Base-by-base conservation (phyloP, 805 yeast species). In the Teunomyces pallodes region DNA sequence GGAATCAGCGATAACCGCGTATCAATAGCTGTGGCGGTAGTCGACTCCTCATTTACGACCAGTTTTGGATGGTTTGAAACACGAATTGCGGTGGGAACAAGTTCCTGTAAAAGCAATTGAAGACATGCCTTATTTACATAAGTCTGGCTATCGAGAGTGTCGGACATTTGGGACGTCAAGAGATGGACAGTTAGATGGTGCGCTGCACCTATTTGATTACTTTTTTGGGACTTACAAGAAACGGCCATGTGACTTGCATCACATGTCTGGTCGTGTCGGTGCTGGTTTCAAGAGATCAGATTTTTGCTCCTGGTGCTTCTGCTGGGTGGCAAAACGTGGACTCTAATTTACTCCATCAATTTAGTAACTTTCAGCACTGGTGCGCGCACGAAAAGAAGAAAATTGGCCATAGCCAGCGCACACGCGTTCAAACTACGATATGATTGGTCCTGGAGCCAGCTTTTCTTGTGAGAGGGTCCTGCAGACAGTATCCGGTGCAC, bases 81-180 rank as follows among this genome's bases (percentile, higher is more conserved):
- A 31, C 87, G 68, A 40, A 84, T 76, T 0, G 90, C 80, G 39
- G 84, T 64, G 3, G 96, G 95, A 1, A 90, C 83, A 32, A 87
- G 70, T 64, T 90, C 96, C 58, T 84, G 86, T 27, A 91, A 65
- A 14, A 90, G 76, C 54, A 82, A 76, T 42, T 85, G 86, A 47
- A 87, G 67, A 40, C 83, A 76, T 2, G 76, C 60, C 8, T 79
- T 62, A 56, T 78, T 84, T n/a, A 87, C 81, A 51, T 76, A 61
- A n/a, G 64, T 46, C 38, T 56, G 59, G 8, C 50, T 45, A 36
- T 64, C 69, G 36, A 64, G 51, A 9, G 49, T 35, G 32, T 60
- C 62, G 28, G 53, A 45, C n/a, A 55, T 36, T 57, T 51, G 51
- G 36, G n/a, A 20, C 24, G 24, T 20, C 24, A 20, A 20, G 24